Base-by-base conservation (phyloP, 805 yeast species). In the Metschnikowia peoriensis region DNA sequence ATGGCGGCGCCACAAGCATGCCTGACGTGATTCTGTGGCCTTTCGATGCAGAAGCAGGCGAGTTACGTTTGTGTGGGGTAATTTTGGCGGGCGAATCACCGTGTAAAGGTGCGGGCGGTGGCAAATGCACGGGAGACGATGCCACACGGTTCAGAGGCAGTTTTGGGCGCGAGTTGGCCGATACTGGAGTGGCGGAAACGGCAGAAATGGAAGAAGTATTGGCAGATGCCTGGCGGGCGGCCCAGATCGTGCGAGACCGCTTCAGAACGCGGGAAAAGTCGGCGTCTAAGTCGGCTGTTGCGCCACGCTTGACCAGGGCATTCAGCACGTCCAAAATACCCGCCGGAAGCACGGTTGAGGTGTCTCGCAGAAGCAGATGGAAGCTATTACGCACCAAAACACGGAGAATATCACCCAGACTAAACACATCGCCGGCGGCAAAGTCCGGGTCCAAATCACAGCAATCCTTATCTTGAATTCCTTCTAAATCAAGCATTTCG, bases 391-490 rank as follows among this genome's bases (percentile, higher is more conserved):
- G 56, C n/a, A 70, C 70, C n/a, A 74, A 53, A 2, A 75, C 67
- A 44, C 78, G 61, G 27, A 75, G 49, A 9, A 66, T 51, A 44
- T 71, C 76, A 5, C 73, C 73, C 14, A 68, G 58, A n/a, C 29
- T 46, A 61, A 89, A 87, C 6, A 88, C 84, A 59, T 87, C 89
- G 9, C 77, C 78, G 0, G 84, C 86, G 2, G 67, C 54, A 57
- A 84, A 88, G 54, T 88, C 96, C 0, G 92, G 92, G 66, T 89
- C 96, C 51, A 89, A 69, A 63, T 89, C 96, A 59, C 92, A 87
- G 51, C 78, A 78, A 53, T 82, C 79, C 41, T 66, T 67, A 65
- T 88, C 93, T 62, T 88, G 96, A 6, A 89, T 67, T 47, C 80
- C 79, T n/a, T 77, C 69, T 40, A 89, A 80, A 6, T 74, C 73